phyloP scores from a whole-genome alignment of 148 eudicot genomes.

The Fagopyrum homotropicum region DNA sequence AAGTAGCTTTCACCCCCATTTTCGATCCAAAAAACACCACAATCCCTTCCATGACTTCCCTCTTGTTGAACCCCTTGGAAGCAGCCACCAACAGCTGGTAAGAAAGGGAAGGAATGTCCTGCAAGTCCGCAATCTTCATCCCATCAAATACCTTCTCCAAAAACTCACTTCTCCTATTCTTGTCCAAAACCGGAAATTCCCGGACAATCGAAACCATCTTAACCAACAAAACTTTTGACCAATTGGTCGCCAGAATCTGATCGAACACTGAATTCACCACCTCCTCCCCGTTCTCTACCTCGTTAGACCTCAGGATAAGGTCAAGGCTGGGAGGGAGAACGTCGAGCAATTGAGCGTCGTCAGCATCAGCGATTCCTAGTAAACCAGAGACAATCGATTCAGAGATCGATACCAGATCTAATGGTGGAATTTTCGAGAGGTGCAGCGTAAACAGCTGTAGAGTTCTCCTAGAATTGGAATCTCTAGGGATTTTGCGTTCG shows the following conservation, averaged over 20 bases:
- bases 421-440: constrained; percentile 18
- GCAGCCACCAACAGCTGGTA: constrained; percentile 56
- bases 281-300: constrained; percentile 8
- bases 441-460: constrained; percentile 28
- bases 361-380: constrained; percentile 22
- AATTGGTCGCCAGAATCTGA: constrained; percentile 20
- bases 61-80: constrained; percentile 46
- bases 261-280: constrained; percentile 25
- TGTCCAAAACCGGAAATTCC: constrained; percentile 33
- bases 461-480: constrained; percentile 23
- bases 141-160: constrained; percentile 36
- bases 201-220: constrained; percentile 36
- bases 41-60: constrained; percentile 49
- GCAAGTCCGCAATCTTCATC: constrained; percentile 38
- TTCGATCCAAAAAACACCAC: constrained; percentile 41
- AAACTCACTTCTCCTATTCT: constrained; percentile 27
- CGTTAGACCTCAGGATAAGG: constrained; percentile 23
- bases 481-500: constrained; percentile 33
- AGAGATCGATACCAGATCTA: constrained; percentile 17
- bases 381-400: constrained; percentile 26
- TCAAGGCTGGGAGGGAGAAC: constrained; percentile 34
- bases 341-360: constrained; percentile 34
- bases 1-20: constrained; percentile 18
- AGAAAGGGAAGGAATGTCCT: constrained; percentile 49
- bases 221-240: constrained; percentile 38